Evolutionary conservation across 225 moss, liverwort and hornwort species (phyloP).

Genomic region (Pseudisothecium myosuroides): DNA sequence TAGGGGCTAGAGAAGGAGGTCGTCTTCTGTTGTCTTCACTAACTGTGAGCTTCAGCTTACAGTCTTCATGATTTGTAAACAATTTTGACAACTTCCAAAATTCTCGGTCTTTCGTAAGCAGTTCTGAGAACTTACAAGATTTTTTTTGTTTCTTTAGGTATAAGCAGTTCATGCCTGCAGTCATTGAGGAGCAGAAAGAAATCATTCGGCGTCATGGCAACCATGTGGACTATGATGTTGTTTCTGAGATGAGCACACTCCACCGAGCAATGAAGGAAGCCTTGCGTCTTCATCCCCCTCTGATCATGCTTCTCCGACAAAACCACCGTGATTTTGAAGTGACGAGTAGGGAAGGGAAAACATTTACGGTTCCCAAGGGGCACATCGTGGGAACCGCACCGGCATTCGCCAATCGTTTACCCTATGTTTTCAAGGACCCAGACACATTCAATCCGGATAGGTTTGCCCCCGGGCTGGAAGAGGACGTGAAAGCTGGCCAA

Average conservation of each 20-base stretch:
- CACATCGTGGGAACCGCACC: slow-evolving; percentile 86
- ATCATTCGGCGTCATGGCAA: slow-evolving; percentile 70
- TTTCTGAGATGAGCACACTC: slow-evolving; percentile 63
- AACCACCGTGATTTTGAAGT: slow-evolving; percentile 79
- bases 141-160: slow-evolving; percentile 19
- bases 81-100: neutral
- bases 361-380: slow-evolving; percentile 66
- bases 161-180: slow-evolving; percentile 55
- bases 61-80: neutral
- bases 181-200: slow-evolving; percentile 66
- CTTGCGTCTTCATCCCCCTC: slow-evolving; percentile 84
- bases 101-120: neutral
- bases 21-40: neutral
- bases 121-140: neutral
- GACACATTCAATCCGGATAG: slow-evolving; percentile 70
- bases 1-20: neutral
- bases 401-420: slow-evolving; percentile 61
- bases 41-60: neutral
- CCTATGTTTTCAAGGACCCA: slow-evolving; percentile 57
- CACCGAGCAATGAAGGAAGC: slow-evolving; percentile 89
- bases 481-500: slow-evolving; percentile 71
- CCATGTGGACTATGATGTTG: slow-evolving; percentile 57
- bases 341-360: slow-evolving; percentile 52
- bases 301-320: slow-evolving; percentile 84
- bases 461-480: slow-evolving; percentile 51